Evolutionary conservation across 1,284 basidiomycete species (phyloP).

Genomic region (Takashimella tepidaria): DNA sequence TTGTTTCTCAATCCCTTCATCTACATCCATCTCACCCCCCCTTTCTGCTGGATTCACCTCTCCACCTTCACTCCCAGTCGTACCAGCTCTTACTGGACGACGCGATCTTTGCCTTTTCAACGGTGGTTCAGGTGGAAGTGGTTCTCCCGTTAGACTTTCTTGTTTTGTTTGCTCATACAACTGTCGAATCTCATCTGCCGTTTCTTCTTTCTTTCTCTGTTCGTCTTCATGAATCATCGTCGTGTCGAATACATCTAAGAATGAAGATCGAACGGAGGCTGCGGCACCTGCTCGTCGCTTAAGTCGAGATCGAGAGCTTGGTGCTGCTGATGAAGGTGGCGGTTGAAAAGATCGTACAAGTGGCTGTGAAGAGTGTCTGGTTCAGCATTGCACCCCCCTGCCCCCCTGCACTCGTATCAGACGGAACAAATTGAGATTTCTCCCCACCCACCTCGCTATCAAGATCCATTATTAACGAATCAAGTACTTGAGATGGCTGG

Average conservation of each 20-base stretch:
- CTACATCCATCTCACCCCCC: conserved; percentile 34
- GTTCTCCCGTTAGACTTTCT: conserved; percentile 13
- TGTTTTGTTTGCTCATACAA: conserved; percentile 37
- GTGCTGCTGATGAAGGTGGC: background rate
- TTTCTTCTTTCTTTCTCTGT: conserved; percentile 23
- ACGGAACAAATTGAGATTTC: too few relatives aligned
- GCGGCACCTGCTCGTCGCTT: conserved; percentile 20
- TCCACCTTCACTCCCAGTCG: background rate
- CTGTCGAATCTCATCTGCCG: conserved; percentile 26
- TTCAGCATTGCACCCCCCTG: too few relatives aligned
- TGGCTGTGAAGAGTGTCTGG: too few relatives aligned
- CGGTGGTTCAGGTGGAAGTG: background rate
- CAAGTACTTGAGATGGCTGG: conserved; percentile 5
- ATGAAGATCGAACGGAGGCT: conserved; percentile 8
- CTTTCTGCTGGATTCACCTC: too few relatives aligned
- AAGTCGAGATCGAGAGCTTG: conserved; percentile 4
- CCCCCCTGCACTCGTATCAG: too few relatives aligned
- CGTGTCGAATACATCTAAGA: conserved; percentile 16
- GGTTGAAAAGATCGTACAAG: too few relatives aligned
- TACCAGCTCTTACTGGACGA: background rate
- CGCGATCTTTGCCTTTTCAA: conserved; percentile 7
- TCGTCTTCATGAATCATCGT: conserved; percentile 16
- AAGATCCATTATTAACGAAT: conserved; percentile 11
- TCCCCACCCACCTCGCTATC: conserved; percentile 6
- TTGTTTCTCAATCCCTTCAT: conserved; percentile 22